A percentile compares a stretch with the other conserved stretches of the same genome.
Conservation (phyloP, 495 filamentous ascomycete genomes). For the Daldinia decipiens region DNA sequence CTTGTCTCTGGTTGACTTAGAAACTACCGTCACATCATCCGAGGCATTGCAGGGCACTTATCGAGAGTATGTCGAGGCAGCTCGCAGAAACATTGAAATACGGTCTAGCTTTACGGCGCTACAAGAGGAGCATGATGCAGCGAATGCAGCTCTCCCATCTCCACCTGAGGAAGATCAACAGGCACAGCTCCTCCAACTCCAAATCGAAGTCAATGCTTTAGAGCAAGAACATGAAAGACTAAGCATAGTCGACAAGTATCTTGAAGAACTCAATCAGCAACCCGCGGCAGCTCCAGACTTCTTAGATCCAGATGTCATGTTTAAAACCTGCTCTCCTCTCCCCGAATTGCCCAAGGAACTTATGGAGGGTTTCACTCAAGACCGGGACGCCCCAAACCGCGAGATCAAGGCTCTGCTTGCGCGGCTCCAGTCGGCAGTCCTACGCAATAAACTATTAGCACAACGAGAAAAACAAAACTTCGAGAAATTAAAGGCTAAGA, state of each 20-base stretch:
- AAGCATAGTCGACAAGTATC: constrained; percentile 56
- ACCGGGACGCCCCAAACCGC: constrained; percentile 45
- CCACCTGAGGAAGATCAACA: constrained; percentile 36
- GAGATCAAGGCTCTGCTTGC: constrained; percentile 63
- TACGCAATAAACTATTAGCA: constrained; percentile 69
- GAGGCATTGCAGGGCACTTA: constrained; percentile 49
- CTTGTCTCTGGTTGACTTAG: constrained; percentile 52
- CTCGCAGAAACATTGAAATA: constrained; percentile 67
- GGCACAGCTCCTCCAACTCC: constrained; percentile 56
- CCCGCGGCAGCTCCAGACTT: constrained; percentile 62
- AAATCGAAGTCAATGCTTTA: constrained; percentile 60
- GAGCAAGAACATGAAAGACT: constrained; percentile 66
- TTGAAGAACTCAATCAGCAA: constrained; percentile 62
- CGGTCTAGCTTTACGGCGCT: constrained; percentile 57
- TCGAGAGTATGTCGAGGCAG: constrained; percentile 65
- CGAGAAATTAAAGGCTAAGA: constrained; percentile 62
- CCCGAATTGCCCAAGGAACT: constrained; percentile 62
- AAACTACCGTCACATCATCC: constrained; percentile 33
- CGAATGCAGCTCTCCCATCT: constrained; percentile 22
- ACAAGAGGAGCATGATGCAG: constrained; percentile 44
- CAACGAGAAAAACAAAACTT: constrained; percentile 70
- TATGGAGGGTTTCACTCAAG: constrained; percentile 52
- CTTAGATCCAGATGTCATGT: constrained; percentile 57
- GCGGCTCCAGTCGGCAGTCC: constrained; percentile 71
- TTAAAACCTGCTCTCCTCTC: constrained; percentile 53